Evolutionary conservation across 371 early-diverging fungal species (phyloP).

Genomic region (Capniomyces stellatus): DNA sequence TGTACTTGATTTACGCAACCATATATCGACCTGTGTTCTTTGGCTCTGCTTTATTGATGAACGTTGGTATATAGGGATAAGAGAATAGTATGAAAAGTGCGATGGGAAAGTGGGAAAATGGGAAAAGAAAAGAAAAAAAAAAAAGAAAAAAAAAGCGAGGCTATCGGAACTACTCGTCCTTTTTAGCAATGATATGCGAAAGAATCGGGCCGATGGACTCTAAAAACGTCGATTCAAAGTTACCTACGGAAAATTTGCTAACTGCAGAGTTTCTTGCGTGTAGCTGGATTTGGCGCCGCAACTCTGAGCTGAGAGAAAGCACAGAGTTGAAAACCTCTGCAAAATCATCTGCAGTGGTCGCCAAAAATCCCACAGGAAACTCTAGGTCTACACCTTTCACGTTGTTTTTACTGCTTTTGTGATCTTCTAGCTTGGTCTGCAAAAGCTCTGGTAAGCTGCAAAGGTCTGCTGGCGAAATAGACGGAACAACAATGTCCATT

Average conservation of each 20-base stretch:
- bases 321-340: conserved; percentile 37
- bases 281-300: background rate
- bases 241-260: background rate
- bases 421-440: background rate
- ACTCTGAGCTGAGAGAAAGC: conserved; percentile 7
- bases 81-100: too few species aligned
- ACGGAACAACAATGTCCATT: conserved; percentile 61
- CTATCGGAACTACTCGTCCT: too few species aligned
- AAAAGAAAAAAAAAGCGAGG: too few species aligned
- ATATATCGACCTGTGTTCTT: too few species aligned
- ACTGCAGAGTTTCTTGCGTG: background rate
- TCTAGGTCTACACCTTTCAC: background rate
- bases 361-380: conserved; percentile 40
- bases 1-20: too few species aligned
- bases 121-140: too few species aligned
- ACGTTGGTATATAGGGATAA: too few species aligned
- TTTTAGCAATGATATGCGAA: too few species aligned
- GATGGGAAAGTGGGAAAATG: too few species aligned
- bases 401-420: background rate
- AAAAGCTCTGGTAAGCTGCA: too few species aligned
- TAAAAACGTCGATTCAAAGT: background rate
- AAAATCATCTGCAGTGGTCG: conserved; percentile 40
- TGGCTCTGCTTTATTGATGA: too few species aligned
- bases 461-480: background rate
- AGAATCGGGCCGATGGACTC: background rate